Evolutionary conservation across 2,329 filamentous ascomycete genomes (phyloP), one percentile per base, ranked within the genome.

Genomic region (Botryotinia calthae): DNA sequence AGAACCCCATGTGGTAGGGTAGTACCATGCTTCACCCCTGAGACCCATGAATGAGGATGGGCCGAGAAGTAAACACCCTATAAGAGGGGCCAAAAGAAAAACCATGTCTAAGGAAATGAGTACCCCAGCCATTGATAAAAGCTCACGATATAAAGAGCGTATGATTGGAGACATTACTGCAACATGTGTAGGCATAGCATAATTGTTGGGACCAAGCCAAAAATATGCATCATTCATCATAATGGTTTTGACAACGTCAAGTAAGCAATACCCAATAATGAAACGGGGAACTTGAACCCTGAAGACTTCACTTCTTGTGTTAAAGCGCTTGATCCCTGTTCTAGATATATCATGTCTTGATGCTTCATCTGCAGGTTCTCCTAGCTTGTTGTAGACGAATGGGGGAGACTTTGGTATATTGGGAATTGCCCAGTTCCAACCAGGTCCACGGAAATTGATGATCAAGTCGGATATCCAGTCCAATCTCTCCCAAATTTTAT

Each of bases 181-280:
- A 73, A 87, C 79, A 81, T 86, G 77, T 79, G 83, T 70, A 73
- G 90, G 81, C 73, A 84, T 74, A 75, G 85, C 76, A 78, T 81
- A 78, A 73, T 81, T 79, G 71, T 84, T 82, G 0, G 85, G 82
- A 0, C 88, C 86, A 37, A 87, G 79, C 73, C 89, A 79, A 82
- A 95, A 97, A 83, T 95, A 97, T 0, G 91, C 90, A 78, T 98
- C 95, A 70, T 88, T 87, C 76, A 91, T 89, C 84, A 93, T 90
- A 74, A 89, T 75, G 2, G 90, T 86, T 78, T 92, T 92, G 70
- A 93, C 81, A 10, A 89, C 73, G 81, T 98, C 95, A 14, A 97
- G 83, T 12, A 87, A 74, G 20, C 96, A 75, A 79, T 93, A 96
- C 75, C 85, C 84, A 54, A 86, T 72, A 2, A 88, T 71, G n/a